Conservation (phyloP, 108 stramenopile species). For the Skeletonema menzelii region DNA sequence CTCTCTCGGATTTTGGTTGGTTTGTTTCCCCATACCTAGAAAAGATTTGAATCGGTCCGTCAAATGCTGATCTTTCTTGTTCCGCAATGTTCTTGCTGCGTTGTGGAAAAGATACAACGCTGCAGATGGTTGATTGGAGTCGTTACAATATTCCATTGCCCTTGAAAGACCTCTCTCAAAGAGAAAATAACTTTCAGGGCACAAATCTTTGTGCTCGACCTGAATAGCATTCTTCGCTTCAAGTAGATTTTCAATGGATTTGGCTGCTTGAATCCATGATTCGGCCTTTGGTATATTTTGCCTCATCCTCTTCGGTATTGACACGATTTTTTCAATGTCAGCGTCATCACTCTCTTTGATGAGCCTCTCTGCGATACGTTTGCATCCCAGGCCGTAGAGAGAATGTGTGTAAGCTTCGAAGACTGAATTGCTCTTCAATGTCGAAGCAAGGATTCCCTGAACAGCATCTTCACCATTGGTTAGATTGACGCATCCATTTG, state of each 20-base stretch:
- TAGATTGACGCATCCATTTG: slow-evolving; percentile 2
- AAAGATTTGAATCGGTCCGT: slow-evolving; percentile 14
- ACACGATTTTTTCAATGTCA: neutral
- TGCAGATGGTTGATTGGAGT: slow-evolving; percentile 33
- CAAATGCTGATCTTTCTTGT: slow-evolving; percentile 7
- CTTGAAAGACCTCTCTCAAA: slow-evolving; percentile 28
- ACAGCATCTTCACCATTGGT: neutral
- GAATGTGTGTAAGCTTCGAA: slow-evolving; percentile 47
- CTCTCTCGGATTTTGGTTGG: neutral
- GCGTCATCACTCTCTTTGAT: neutral
- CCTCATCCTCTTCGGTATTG: neutral
- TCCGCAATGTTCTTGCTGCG: slow-evolving; percentile 4
- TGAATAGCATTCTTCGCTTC: slow-evolving; percentile 11
- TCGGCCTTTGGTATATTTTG: slow-evolving; percentile 3
- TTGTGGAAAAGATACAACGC: slow-evolving; percentile 35
- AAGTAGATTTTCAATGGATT: slow-evolving; percentile 17
- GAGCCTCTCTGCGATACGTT: slow-evolving; percentile 6
- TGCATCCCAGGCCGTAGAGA: slow-evolving; percentile 52
- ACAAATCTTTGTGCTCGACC: neutral
- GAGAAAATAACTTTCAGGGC: slow-evolving; percentile 15
- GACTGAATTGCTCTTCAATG: slow-evolving; percentile 8
- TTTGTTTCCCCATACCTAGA: slow-evolving; percentile 13
- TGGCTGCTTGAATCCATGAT: slow-evolving; percentile 32
- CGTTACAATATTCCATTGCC: slow-evolving; percentile 41
- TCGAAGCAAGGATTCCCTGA: slow-evolving; percentile 10